Evolutionary conservation across 2,329 filamentous ascomycete species (phyloP), one percentile per base, ranked within the genome.

Genomic region (Verticillium nubilum): DNA sequence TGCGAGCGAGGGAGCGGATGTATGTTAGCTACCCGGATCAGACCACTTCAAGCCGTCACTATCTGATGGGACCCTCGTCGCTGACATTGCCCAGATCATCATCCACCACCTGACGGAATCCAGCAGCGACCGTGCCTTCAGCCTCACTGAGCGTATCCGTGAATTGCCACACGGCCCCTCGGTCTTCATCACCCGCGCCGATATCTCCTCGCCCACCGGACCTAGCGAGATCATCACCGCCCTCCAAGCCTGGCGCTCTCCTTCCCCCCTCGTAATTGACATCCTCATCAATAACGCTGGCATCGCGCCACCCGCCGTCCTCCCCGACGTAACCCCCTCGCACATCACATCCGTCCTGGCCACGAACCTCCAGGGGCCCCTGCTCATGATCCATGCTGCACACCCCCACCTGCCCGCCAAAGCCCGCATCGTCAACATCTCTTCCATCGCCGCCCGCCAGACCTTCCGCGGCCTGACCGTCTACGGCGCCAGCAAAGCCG

Each of bases 1-100:
- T 59, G 84, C 78, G 60, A 72, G 75, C 58, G 78, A 80, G 57
- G 84, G 84, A 59, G 82, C 81, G 31, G 13, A 58, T 28, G 19
- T 15, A 54, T n/a, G n/a, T 13, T 1, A 13, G 17, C 23, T 12
- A 9, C 17, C 42, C 4, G 4, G 17, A 7, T n/a, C 4, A 42
- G n/a, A 17, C 4, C 15, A 17, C 35, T 42, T 17, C 17, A n/a
- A n/a, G 35, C 35, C 17, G 52, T 28, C 1, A 58, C n/a, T n/a
- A n/a, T n/a, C n/a, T n/a, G n/a, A n/a, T 29, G 31, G 19, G 13
- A 28, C n/a, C 55, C 26, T 42, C 35, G 15, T 17, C 15, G 33
- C 33, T 37, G 33, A 37, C 33, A 13, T 33, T 33, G n/a, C 35
- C 28, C 27, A 23, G 56, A 37, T 56, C 25, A 5, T 42, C 29